These are phyloP conservation scores for Debaryomyces sp. DNA, from an alignment of 1,139 yeast genomes.

Conservation along the genomic window DNA sequence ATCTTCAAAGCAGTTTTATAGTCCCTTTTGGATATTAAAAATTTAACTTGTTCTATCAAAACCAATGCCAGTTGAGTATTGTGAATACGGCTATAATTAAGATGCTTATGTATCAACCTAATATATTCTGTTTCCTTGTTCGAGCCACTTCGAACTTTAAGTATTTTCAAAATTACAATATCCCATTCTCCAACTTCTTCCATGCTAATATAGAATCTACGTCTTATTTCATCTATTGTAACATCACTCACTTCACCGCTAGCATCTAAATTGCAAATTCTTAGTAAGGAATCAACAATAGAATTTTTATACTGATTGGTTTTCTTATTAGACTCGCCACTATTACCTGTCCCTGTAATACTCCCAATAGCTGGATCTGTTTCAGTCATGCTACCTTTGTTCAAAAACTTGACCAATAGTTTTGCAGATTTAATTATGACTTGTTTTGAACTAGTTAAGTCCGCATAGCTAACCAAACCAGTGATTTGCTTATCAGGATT, in stretches of 20 bases:
- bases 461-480: slow-evolving; percentile 37
- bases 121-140: slow-evolving; percentile 32
- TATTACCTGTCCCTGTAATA: slow-evolving; percentile 34
- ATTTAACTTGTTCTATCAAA: slow-evolving; percentile 42
- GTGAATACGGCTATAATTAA: slow-evolving; percentile 18
- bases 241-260: slow-evolving; percentile 20
- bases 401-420: slow-evolving; percentile 26
- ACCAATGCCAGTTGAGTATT: slow-evolving; percentile 41
- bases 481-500: slow-evolving; percentile 35
- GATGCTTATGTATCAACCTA: slow-evolving; percentile 27
- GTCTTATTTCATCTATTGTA: slow-evolving; percentile 26
- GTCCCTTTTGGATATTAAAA: slow-evolving; percentile 32
- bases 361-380: slow-evolving; percentile 30
- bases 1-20: slow-evolving; percentile 31
- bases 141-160: slow-evolving; percentile 28
- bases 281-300: slow-evolving; percentile 34
- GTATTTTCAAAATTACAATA: slow-evolving; percentile 30
- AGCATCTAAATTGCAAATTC: slow-evolving; percentile 24
- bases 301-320: slow-evolving; percentile 38
- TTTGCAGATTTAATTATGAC: slow-evolving; percentile 20
- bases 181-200: slow-evolving; percentile 28
- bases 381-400: slow-evolving; percentile 33
- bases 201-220: slow-evolving; percentile 12
- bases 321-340: slow-evolving; percentile 22
- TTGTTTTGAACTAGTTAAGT: slow-evolving; percentile 20